Conservation (phyloP, 352 stramenopile genomes). For the Phytophthora gonapodyides region DNA sequence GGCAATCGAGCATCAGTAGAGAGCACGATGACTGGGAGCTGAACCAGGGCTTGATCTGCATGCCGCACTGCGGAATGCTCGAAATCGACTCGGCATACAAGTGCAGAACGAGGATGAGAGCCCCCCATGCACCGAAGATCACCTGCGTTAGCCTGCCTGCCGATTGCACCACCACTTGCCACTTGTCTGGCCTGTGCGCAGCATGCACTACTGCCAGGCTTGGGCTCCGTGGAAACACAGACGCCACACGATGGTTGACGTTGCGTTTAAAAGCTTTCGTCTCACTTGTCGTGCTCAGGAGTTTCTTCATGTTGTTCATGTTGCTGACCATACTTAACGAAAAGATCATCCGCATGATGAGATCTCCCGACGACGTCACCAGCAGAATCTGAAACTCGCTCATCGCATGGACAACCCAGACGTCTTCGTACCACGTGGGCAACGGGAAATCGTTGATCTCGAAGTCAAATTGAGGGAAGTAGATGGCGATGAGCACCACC, state of each 20-base stretch:
- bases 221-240: no score
- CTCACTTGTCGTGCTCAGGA: constrained; percentile 10
- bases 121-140: constrained; percentile 6
- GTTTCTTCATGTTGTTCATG: constrained; percentile 26
- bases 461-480: constrained; percentile 22
- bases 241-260: no score
- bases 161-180: no score
- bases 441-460: constrained; percentile 3
- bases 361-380: constrained; percentile 23
- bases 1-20: constrained; percentile 31
- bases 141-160: not conserved
- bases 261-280: no score
- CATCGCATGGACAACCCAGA: constrained; percentile 31
- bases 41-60: constrained; percentile 22
- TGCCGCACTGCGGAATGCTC: constrained; percentile 2
- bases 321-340: constrained; percentile 17
- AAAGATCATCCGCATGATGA: constrained; percentile 16
- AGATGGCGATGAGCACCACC: constrained; percentile 5
- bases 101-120: constrained; percentile 14
- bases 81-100: constrained; percentile 11
- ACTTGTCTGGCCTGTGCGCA: no score
- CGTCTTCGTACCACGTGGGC: constrained; percentile 37
- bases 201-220: no score
- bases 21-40: constrained; percentile 23
- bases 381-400: constrained; percentile 39